Conservation (phyloP, 208 protist genomes). For the Acanthamoeba lenticulata region DNA sequence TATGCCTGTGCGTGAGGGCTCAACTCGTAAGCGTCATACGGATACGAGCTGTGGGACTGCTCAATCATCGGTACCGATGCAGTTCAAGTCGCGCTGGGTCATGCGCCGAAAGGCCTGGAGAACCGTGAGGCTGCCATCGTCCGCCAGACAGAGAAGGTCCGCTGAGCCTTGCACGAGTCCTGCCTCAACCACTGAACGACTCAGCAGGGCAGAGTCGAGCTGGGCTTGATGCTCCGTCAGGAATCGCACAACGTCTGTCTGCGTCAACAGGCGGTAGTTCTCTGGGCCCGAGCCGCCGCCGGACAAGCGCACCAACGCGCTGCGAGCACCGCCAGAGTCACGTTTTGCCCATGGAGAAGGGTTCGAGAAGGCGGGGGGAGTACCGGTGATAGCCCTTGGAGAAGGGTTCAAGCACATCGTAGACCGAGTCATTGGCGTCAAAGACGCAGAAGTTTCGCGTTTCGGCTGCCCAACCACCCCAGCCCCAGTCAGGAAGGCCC, state of each 20-base stretch:
- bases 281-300: neutral
- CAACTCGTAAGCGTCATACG: no score
- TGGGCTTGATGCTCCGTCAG: neutral
- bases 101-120: neutral
- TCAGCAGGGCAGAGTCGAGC: neutral
- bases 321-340: neutral
- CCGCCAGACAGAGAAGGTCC: neutral
- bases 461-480: neutral
- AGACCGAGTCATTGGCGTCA: neutral
- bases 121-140: neutral
- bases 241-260: neutral
- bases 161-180: neutral
- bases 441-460: neutral
- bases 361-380: neutral
- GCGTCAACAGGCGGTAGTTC: neutral
- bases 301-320: neutral
- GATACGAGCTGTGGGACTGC: no score
- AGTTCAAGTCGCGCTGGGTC: neutral
- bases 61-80: neutral
- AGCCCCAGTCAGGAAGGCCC: neutral
- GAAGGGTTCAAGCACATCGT: neutral
- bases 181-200: neutral
- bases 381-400: conserved; percentile 2
- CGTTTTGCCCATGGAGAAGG: neutral
- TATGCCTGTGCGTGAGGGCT: neutral